These are phyloP conservation scores for Deinandra increscens DNA, from an alignment of 129 eudicot genomes.

Conservation along the genomic window DNA sequence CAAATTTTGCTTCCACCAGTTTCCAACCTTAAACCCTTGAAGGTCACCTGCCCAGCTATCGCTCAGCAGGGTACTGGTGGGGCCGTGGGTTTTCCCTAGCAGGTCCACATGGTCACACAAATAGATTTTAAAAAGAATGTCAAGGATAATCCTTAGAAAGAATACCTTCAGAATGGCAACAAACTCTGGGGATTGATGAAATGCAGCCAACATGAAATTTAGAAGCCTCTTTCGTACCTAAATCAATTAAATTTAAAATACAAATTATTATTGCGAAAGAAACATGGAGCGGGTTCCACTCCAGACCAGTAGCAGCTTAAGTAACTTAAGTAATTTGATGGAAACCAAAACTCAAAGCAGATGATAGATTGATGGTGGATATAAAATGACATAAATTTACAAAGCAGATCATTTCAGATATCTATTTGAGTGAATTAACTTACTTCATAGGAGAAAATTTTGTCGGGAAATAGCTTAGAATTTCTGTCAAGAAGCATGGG, in stretches of 20 bases:
- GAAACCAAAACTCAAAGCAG: neutral
- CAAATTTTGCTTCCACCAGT: too few relatives aligned
- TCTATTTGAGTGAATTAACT: slow-evolving; percentile 16
- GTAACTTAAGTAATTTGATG: neutral
- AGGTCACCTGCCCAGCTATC: too few relatives aligned
- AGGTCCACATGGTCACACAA: too few relatives aligned
- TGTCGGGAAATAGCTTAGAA: slow-evolving; percentile 82
- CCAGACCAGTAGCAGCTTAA: neutral
- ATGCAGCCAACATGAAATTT: slow-evolving; percentile 90
- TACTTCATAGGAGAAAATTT: slow-evolving; percentile 71
- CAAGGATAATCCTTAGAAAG: slow-evolving; percentile 1
- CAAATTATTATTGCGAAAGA: neutral
- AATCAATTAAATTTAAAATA: slow-evolving; percentile 10
- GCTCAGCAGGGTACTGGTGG: too few relatives aligned
- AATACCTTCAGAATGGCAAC: slow-evolving; percentile 88
- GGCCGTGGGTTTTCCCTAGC: too few relatives aligned
- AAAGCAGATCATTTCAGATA: slow-evolving; percentile 1
- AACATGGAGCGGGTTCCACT: neutral
- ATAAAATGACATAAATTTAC: neutral
- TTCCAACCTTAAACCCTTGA: too few relatives aligned
- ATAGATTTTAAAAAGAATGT: neutral
- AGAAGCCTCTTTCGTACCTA: slow-evolving; percentile 86
- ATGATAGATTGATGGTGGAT: neutral
- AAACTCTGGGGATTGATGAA: slow-evolving; percentile 75
- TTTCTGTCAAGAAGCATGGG: slow-evolving; percentile 78